Evolutionary conservation across 1,284 basidiomycete species (phyloP).

Genomic region (Ustanciosporium gigantosporum): DNA sequence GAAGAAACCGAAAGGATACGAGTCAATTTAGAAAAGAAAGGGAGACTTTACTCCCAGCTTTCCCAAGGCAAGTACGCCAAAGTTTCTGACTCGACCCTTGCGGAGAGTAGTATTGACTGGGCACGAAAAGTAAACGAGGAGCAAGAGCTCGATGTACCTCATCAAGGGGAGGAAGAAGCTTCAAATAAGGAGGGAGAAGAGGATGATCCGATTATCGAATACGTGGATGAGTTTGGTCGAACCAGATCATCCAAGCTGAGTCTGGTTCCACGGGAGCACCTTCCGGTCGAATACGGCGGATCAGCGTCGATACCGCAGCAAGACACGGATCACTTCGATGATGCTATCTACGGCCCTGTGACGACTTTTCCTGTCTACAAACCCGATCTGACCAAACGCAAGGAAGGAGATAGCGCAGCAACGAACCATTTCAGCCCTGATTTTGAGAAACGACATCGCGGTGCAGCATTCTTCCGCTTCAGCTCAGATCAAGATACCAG

Average conservation of each 20-base stretch:
- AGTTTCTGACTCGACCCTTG: slow-evolving; percentile 64
- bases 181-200: slow-evolving; percentile 55
- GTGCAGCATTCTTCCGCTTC: slow-evolving; percentile 87
- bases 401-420: neutral
- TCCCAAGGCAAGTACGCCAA: slow-evolving; percentile 79
- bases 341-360: slow-evolving; percentile 38
- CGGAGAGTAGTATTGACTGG: slow-evolving; percentile 82
- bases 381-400: slow-evolving; percentile 62
- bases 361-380: slow-evolving; percentile 79
- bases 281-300: slow-evolving; percentile 62
- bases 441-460: slow-evolving; percentile 80
- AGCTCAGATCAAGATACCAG: slow-evolving; percentile 78
- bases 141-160: slow-evolving; percentile 12
- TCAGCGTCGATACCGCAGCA: neutral
- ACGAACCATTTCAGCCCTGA: slow-evolving; percentile 76
- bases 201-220: slow-evolving; percentile 80
- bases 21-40: slow-evolving; percentile 73
- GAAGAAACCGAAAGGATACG: no score
- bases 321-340: neutral
- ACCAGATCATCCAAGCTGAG: slow-evolving; percentile 71
- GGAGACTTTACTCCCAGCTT: slow-evolving; percentile 79
- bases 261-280: slow-evolving; percentile 73
- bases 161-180: no score
- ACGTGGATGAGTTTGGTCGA: slow-evolving; percentile 82
- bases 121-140: slow-evolving; percentile 63